Percentiles rank a stretch among this genome's conserved stretches.
Evolutionary conservation across 192 early-diverging fungal genomes (phyloP).

Genomic region (Umbelopsis sp.): DNA sequence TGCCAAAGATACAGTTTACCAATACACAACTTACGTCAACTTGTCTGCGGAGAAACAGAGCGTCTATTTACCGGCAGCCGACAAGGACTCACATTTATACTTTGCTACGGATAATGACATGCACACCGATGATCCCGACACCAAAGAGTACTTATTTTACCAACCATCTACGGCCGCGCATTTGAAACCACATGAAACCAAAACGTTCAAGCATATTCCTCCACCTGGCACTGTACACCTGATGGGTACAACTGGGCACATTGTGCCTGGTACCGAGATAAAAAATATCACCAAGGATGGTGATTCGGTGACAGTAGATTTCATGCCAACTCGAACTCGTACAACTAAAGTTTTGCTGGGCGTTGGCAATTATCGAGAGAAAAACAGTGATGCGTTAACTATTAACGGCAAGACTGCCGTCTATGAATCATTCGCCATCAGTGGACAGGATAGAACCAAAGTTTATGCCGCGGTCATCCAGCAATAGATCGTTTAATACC

Average conservation of each 20-base stretch:
- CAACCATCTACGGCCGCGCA: slow-evolving; percentile 35
- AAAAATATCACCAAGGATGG: neutral
- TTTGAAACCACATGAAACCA: slow-evolving; percentile 45
- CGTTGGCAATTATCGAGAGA: neutral
- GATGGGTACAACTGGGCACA: slow-evolving; percentile 40
- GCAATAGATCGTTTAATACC: neutral
- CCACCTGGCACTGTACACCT: slow-evolving; percentile 17
- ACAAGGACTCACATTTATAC: slow-evolving; percentile 22
- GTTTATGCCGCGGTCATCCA: neutral
- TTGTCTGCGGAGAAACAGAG: slow-evolving; percentile 40
- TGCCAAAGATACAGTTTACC: neutral
- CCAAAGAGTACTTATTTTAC: slow-evolving; percentile 37
- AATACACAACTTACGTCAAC: slow-evolving; percentile 43
- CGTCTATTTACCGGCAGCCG: slow-evolving; percentile 37
- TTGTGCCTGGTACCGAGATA: slow-evolving; percentile 42
- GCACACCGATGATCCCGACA: slow-evolving; percentile 26
- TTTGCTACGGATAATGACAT: slow-evolving; percentile 25
- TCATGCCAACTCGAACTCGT: slow-evolving; percentile 5
- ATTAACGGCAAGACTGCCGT: slow-evolving; percentile 1
- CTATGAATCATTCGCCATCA: neutral
- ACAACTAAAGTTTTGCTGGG: slow-evolving; percentile 23
- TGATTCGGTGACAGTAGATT: slow-evolving; percentile 19
- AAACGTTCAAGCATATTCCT: slow-evolving; percentile 39
- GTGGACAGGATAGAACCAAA: neutral
- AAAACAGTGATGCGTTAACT: neutral